Evolutionary conservation across 148 eudicot species (phyloP).

Genomic region (Rhododendron simsii): DNA sequence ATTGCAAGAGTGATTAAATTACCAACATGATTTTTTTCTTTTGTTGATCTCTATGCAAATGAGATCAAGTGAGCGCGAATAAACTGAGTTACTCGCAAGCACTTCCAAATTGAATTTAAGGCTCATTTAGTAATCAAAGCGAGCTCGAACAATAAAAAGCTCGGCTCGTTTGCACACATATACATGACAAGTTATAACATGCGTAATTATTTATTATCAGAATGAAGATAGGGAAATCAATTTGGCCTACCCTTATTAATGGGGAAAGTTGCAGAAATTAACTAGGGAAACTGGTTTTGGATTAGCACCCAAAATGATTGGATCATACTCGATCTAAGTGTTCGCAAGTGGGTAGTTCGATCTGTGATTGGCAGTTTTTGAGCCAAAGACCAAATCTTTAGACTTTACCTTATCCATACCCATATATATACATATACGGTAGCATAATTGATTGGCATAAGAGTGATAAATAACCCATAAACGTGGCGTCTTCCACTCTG

Average conservation of each 20-base stretch:
- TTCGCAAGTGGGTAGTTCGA: neutral
- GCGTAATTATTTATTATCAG: too few relatives aligned
- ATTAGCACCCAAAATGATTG: neutral
- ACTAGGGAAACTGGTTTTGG: neutral
- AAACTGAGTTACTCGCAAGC: neutral
- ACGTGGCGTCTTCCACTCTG: slow-evolving; percentile 17
- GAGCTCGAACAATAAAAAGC: too few relatives aligned
- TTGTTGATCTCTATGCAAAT: neutral
- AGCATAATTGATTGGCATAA: neutral
- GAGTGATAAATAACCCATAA: slow-evolving; percentile 11
- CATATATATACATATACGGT: neutral
- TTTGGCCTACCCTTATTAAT: neutral
- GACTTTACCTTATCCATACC: neutral
- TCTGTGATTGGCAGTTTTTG: neutral
- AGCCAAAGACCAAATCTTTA: neutral
- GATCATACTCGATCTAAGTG: neutral
- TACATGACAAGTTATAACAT: too few relatives aligned
- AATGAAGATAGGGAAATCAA: neutral
- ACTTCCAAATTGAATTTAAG: too few relatives aligned
- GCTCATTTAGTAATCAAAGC: neutral
- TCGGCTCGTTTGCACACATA: neutral
- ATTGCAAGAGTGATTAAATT: neutral
- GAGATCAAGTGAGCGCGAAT: neutral
- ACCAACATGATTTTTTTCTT: neutral
- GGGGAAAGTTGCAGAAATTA: neutral